Conservation (phyloP, 2,329 filamentous ascomycete genomes). For the Diaporthe nobilis region DNA sequence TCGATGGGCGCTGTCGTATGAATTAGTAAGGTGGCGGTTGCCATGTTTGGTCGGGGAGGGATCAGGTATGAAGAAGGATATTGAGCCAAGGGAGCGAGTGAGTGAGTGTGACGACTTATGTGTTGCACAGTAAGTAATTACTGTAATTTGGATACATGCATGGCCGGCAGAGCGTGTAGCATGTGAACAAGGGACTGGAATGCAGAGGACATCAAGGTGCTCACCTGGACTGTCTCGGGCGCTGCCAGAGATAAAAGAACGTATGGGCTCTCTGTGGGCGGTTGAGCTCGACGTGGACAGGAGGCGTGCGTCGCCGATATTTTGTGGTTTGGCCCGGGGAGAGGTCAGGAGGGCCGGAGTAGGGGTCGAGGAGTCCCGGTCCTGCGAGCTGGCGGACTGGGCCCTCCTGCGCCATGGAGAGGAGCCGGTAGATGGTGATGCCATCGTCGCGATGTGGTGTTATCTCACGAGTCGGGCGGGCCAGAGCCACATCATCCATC, state of each 20-base stretch:
- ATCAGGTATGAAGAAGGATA: not conserved
- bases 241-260: slow-evolving; percentile 79
- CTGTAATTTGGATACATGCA: not conserved
- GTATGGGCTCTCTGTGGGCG: slow-evolving; percentile 74
- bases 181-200: slow-evolving; percentile 24
- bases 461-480: slow-evolving; percentile 29
- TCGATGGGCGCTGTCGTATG: slow-evolving; percentile 67
- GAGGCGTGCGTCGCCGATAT: slow-evolving; percentile 49
- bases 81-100: not conserved
- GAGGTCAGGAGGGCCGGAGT: slow-evolving; percentile 42
- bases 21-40: slow-evolving; percentile 38
- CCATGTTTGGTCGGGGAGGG: not conserved
- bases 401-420: slow-evolving; percentile 64
- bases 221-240: slow-evolving; percentile 71
- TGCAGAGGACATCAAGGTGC: slow-evolving; percentile 37
- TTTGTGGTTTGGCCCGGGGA: slow-evolving; percentile 43
- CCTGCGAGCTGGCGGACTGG: slow-evolving; percentile 50
- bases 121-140: slow-evolving; percentile 1
- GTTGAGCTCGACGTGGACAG: slow-evolving; percentile 59
- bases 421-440: slow-evolving; percentile 62
- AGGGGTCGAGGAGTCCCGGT: slow-evolving; percentile 48
- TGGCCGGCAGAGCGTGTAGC: not conserved
- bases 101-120: slow-evolving; percentile 7
- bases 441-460: slow-evolving; percentile 54
- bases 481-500: slow-evolving; percentile 28